Evolutionary conservation across 2,329 filamentous ascomycete species (phyloP), one percentile per base, ranked within the genome.

Genomic region (Aureobasidium subglaciale): DNA sequence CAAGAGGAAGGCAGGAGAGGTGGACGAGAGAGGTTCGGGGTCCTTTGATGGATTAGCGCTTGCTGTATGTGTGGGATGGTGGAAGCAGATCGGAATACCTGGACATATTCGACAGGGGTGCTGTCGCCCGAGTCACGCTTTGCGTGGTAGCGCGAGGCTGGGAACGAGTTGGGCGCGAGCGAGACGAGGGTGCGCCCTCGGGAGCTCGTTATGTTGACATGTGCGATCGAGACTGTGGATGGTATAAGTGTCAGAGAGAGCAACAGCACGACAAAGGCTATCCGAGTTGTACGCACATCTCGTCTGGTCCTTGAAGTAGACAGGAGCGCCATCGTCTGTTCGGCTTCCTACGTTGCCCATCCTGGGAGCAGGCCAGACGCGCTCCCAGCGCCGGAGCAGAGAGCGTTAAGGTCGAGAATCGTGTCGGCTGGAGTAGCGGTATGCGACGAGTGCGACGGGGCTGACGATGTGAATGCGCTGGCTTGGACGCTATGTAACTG

Each of bases 341-440:
- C 85, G 87, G 78, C 91, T 96, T 71, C 84, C 86, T 73, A 96
- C 85, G 77, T 87, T 90, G 69, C 93, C 93, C 93, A 99, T 99
- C 61, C 63, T 67, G 45, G 55, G 42, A 54, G 29, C 37, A 32
- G 50, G 57, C 32, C 49, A 13, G 25, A 25, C 42, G 27, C 37
- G 40, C 42, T 42, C 56, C 46, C 49, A 29, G 45, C 40, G 32
- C 37, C 37, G 10, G 30, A 6, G 7, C n/a, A 11, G 4, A n/a
- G 20, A 24, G 30, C 35, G 29, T 24, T 10, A 20, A 35, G 30
- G 43, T 22, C 15, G 18, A 29, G 8, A 48, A 35, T 48, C 1
- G 24, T 35, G 43, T n/a, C 7, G 20, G n/a, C 8, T n/a, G 18
- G 13, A 18, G 13, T 25, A 48, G 43, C 30, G 20, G 20, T 34